Evolutionary conservation across 352 stramenopile genomes (phyloP), one percentile per base, ranked within the genome.

Genomic region (Phytophthora ohioensis): DNA sequence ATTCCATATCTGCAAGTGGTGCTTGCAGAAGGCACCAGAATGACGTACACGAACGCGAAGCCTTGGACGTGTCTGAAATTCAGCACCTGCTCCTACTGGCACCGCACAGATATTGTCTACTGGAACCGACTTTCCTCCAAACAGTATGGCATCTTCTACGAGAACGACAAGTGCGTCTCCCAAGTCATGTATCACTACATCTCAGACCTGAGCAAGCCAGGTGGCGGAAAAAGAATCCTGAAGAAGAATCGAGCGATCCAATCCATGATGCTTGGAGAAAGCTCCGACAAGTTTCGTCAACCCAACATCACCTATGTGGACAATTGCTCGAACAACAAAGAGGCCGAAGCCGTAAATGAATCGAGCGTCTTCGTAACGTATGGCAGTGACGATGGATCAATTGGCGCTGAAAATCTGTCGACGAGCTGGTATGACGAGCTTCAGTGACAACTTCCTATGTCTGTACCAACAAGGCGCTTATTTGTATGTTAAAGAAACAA

Each of bases 251-350:
- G 31, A 17, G 17, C n/a, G 21, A 57, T 70, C 5, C 38, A 32
- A 8, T 70, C 63, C 2, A 70, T 70, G 63, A 54, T 64, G 63
- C 5, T 70, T 21, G 41, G 53, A 5, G 15, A 39, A 6, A 57
- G 5, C 13, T 46, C 41, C 3, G 41, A 46, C 8, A 34, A 11
- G 15, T 46, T 1, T 5, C 11, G n/a, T n/a, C 13, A 46, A 41
- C 27, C 48, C 36, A 10, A 32, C 30, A 30, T 46, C 48, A 60
- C n/a, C n/a, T 60, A 67, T 39, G 15, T 54, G 32, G 12, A 64
- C 42, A 64, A 64, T 41, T 64, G 56, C 9, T 32, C 56, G 17
- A 64, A n/a, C 34, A 3, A 46, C 15, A 56, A 53, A 21, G 36
- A 47, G 13, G 21, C 17, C 35, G 13, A 31, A 9, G 7, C 34